Conservation (phyloP, 169 alveolate species). For the Eimeria praecox region DNA sequence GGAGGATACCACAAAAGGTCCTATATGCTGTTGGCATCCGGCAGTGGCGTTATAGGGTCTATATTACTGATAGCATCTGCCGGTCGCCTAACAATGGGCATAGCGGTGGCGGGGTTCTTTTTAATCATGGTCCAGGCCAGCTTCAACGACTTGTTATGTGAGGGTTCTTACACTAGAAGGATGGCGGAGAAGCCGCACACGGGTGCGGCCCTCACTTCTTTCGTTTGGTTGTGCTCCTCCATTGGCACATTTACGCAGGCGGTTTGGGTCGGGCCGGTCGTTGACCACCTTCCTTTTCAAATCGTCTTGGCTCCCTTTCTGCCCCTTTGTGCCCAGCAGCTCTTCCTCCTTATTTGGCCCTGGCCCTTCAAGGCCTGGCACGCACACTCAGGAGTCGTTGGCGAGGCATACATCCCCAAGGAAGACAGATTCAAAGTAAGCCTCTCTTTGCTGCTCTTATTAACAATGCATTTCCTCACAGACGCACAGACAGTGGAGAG, state of each 20-base stretch:
- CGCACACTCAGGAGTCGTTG: conserved; percentile 54
- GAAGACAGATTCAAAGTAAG: conserved; percentile 70
- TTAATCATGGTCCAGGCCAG: conserved; percentile 77
- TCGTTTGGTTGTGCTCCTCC: conserved; percentile 80
- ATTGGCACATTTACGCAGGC: conserved; percentile 77
- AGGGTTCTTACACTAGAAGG: conserved; percentile 75
- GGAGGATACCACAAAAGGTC: conserved; percentile 81
- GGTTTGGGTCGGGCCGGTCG: conserved; percentile 81
- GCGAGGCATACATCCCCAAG: conserved; percentile 41
- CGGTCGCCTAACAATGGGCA: conserved; percentile 24
- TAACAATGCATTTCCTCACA: too few relatives aligned
- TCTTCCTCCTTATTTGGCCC: conserved; percentile 64
- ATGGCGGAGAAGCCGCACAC: conserved; percentile 82
- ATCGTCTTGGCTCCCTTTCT: conserved; percentile 65
- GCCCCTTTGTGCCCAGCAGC: conserved; percentile 77
- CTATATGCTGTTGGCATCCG: conserved; percentile 67
- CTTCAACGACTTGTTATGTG: conserved; percentile 78
- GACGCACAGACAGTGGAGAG: too few relatives aligned
- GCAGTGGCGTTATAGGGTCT: conserved; percentile 79
- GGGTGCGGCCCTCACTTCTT: conserved; percentile 75
- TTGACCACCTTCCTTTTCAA: conserved; percentile 74
- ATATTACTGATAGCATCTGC: conserved; percentile 48
- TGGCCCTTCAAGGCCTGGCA: conserved; percentile 77
- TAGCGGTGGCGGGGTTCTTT: conserved; percentile 71
- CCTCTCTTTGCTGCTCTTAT: too few relatives aligned